Base-by-base conservation (phyloP, 768 basidiomycete genomes). In the Tulasnella calospora region DNA sequence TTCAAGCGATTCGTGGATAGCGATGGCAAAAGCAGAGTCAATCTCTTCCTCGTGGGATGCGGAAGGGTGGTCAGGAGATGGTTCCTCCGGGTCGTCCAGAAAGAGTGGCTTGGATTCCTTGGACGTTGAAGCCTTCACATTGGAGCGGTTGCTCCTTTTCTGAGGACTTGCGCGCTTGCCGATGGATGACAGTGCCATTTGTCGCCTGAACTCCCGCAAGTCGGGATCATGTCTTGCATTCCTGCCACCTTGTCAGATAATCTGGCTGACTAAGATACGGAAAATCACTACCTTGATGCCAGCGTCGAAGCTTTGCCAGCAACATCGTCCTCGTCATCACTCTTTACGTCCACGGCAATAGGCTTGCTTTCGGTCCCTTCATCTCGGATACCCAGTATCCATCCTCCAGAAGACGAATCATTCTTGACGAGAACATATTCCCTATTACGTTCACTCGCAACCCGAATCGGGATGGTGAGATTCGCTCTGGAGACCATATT, bases 361-460 rank as follows among this genome's bases (percentile, higher is more conserved):
- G 96, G 96, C 80, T 94, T 94, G 72, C 90, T 88, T 78, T 87
- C 88, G 9, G 93, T 94, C 23, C 96, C 95, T 74, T 93, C 89
- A 81, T 98, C 94, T 71, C 93, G 88, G 57, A 98, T 92, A 4
- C 97, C 97, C 23, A 99, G 86, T 55, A 96, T 90, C 97, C 98
- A 99, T 0, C 98, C 98, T 2, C 96, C 96, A 30, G 89, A 91
- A 21, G 86, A 89, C 44, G 92, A 92, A 80, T 94, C 91, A 81
- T 98, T 97, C 86, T 97, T 97, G 79, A 99, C 88, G 79, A 99
- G 87, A n/a, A 98, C 87, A 84, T 99, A 99, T 83, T 98, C 91
- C 83, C 90, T 92, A 82, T 99, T 98, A 80, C 96, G 87, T 84
- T 99, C 96, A 81, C 95, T 95, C 0, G 98, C 98, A 80, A 99